phyloP scores from a whole-genome alignment of 2,329 filamentous ascomycete species.

The Rhexocercosporidium sp. region DNA sequence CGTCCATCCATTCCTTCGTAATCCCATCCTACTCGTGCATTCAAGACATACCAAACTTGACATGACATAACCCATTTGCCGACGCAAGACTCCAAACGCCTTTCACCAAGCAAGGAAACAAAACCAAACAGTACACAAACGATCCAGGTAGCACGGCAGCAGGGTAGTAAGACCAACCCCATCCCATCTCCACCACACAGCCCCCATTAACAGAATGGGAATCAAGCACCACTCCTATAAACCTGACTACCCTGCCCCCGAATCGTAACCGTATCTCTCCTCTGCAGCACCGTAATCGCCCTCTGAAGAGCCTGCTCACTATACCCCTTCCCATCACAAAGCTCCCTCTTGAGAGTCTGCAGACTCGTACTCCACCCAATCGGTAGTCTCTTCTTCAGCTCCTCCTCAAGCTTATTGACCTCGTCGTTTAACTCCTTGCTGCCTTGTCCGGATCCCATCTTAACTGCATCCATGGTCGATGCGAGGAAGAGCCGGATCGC shows the following conservation, averaged over 20 bases:
- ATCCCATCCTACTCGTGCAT: background rate
- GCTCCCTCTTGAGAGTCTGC: conserved; percentile 83
- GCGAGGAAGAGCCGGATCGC: conserved; percentile 96
- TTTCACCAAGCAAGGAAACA: background rate
- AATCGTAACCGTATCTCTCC: conserved; percentile 85
- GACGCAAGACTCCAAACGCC: background rate
- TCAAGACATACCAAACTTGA: background rate
- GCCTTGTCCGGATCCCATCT: conserved; percentile 82
- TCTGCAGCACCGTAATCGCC: conserved; percentile 83
- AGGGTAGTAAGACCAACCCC: background rate
- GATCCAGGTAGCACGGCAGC: too few relatives aligned
- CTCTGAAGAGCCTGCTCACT: conserved; percentile 85
- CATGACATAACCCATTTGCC: background rate
- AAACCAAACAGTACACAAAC: background rate
- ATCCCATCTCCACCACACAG: background rate
- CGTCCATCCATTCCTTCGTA: background rate
- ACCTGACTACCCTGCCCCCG: conserved; percentile 77
- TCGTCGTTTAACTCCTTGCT: conserved; percentile 92
- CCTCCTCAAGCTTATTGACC: conserved; percentile 83
- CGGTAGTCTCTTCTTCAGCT: conserved; percentile 83
- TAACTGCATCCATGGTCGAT: conserved; percentile 97
- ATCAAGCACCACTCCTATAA: conserved; percentile 71
- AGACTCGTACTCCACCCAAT: conserved; percentile 96
- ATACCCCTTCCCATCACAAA: conserved; percentile 91
- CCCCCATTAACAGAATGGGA: background rate